phyloP scores from a whole-genome alignment of 1,284 basidiomycete species.

The Leccinum idahoense region DNA sequence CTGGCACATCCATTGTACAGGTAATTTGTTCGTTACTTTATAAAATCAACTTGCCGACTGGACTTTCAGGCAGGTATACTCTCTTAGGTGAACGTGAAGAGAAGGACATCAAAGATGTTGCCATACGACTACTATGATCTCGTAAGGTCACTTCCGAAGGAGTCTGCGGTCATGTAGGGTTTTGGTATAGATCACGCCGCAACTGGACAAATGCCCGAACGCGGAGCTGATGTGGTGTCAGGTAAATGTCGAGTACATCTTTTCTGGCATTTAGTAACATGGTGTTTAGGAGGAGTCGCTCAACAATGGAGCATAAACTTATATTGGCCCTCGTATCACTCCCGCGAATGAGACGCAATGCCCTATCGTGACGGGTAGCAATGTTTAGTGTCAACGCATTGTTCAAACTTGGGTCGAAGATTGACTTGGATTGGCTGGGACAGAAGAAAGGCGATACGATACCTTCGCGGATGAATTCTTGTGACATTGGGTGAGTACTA shows the following conservation, averaged over 20 bases:
- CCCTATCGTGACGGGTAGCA: conserved; percentile 29
- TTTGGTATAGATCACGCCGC: conserved; percentile 62
- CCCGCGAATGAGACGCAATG: conserved; percentile 80
- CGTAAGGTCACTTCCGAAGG: conserved; percentile 36
- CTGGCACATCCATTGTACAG: conserved; percentile 86
- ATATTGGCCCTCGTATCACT: conserved; percentile 86
- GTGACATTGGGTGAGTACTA: too few species aligned
- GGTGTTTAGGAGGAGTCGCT: conserved; percentile 70
- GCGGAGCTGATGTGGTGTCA: conserved; percentile 91
- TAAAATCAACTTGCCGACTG: conserved; percentile 5
- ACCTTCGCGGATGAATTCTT: too few species aligned
- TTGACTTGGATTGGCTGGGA: too few species aligned
- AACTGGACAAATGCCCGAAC: conserved; percentile 95
- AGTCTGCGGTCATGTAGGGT: conserved; percentile 1
- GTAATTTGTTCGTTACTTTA: conserved; percentile 29
- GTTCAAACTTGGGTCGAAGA: too few species aligned
- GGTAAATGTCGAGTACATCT: conserved; percentile 32
- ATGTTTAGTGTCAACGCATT: too few species aligned
- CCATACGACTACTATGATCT: conserved; percentile 93
- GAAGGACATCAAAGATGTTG: conserved; percentile 85
- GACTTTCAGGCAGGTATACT: conserved; percentile 79
- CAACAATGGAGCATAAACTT: conserved; percentile 92
- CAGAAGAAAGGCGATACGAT: too few species aligned
- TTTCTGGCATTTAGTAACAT: conserved; percentile 5
- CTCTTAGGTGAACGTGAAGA: conserved; percentile 88